These are phyloP conservation scores for Citrus trifoliata DNA, from an alignment of 345 rosid genomes.

Conservation along the genomic window DNA sequence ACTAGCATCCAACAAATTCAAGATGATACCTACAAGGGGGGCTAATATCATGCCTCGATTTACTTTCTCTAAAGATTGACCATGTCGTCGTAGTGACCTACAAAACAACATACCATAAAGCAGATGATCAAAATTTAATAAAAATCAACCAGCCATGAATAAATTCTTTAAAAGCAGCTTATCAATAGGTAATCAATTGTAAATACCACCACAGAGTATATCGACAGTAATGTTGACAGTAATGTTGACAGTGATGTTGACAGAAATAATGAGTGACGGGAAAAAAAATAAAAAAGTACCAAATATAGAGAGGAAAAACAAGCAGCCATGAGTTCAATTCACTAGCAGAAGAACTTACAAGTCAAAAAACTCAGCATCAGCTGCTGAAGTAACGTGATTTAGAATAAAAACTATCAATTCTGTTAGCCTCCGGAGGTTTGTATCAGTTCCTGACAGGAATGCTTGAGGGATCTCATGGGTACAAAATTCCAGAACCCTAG, in stretches of 20 bases:
- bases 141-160: background rate
- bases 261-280: background rate
- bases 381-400: conserved; percentile 75
- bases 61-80: conserved; percentile 71
- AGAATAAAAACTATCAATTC: conserved; percentile 82
- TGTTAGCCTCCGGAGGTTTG: conserved; percentile 87
- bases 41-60: conserved; percentile 78
- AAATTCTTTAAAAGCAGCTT: background rate
- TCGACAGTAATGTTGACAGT: background rate
- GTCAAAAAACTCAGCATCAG: conserved; percentile 87
- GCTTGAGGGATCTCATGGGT: conserved; percentile 79
- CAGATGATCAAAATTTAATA: background rate
- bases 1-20: conserved; percentile 80
- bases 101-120: background rate
- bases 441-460: conserved; percentile 73
- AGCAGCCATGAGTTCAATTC: background rate
- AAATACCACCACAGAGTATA: background rate
- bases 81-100: conserved; percentile 77
- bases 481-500: conserved; percentile 90
- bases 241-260: too few species aligned
- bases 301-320: background rate
- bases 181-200: background rate
- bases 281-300: background rate
- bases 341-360: conserved; percentile 48
- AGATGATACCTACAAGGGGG: conserved; percentile 83